Evolutionary conservation across 1,139 yeast species (phyloP).

Genomic region (Candida sp.): DNA sequence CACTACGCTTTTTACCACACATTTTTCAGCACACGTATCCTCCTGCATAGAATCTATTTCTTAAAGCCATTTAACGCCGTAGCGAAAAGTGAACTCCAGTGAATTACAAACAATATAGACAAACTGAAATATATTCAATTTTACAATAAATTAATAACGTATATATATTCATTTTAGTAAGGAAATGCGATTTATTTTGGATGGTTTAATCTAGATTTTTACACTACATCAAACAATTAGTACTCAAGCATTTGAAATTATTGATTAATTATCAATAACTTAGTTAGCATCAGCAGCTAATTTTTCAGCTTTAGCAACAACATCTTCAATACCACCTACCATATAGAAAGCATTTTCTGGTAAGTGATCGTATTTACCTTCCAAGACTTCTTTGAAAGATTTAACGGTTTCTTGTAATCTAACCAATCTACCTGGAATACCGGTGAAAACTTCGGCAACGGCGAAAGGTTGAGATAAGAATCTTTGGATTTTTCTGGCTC

Average conservation of each 20-base stretch:
- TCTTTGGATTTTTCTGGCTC: conserved; percentile 99
- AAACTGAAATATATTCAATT: conserved; percentile 3
- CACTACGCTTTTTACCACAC: not conserved
- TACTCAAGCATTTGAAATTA: not conserved
- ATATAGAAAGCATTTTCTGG: conserved; percentile 99
- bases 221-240: not conserved
- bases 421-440: conserved; percentile 98
- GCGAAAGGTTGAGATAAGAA: conserved; percentile 99
- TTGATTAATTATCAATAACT: conserved; percentile 9
- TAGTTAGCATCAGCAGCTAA: conserved; percentile 91
- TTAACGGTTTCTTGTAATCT: conserved; percentile 92
- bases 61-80: too few species aligned
- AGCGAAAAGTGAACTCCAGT: not conserved
- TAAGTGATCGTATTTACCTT: conserved; percentile 97
- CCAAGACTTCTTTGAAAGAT: conserved; percentile 97
- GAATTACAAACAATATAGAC: not conserved
- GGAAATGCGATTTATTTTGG: conserved; percentile 2
- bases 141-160: conserved; percentile 3
- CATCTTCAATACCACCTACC: conserved; percentile 99
- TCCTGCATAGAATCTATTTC: not conserved
- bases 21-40: not conserved
- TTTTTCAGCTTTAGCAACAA: conserved; percentile 97
- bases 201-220: not conserved
- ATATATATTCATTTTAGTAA: conserved; percentile 2
- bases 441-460: conserved; percentile 99